These are phyloP conservation scores for Colletotrichum siamense DNA, from an alignment of 2,329 filamentous ascomycete species.

Conservation along the genomic window DNA sequence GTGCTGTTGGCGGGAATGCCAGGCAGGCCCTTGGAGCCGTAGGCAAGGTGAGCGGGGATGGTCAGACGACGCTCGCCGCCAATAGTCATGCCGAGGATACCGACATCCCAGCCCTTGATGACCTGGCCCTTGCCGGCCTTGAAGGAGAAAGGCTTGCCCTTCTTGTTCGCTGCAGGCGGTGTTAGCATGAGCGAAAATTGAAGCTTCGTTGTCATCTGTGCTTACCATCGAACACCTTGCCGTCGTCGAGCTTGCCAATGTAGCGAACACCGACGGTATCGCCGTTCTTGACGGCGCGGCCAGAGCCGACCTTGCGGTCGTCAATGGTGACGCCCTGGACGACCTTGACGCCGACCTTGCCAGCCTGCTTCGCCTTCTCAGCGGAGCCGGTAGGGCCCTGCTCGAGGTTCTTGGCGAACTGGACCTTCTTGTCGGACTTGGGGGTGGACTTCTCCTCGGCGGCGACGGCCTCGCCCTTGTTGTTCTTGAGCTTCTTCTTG, in stretches of 20 bases:
- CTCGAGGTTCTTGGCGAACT: conserved; percentile 99
- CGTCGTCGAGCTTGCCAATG: conserved; percentile 94
- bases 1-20: conserved; percentile 93
- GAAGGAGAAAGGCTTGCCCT: conserved; percentile 96
- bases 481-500: conserved; percentile 98
- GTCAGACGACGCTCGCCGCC: conserved; percentile 93
- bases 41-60: conserved; percentile 86
- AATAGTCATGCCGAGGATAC: conserved; percentile 88
- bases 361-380: conserved; percentile 43
- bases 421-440: conserved; percentile 90
- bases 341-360: conserved; percentile 69
- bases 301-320: conserved; percentile 90
- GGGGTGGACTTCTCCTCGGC: conserved; percentile 61
- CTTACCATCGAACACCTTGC: conserved; percentile 94
- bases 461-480: conserved; percentile 85
- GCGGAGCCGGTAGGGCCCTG: conserved; percentile 86
- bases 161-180: conserved; percentile 82
- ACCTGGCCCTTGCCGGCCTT: conserved; percentile 94
- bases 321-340: conserved; percentile 92
- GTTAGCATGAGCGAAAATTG: conserved; percentile 10
- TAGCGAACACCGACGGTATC: conserved; percentile 94
- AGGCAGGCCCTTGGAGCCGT: conserved; percentile 82
- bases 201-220: conserved; percentile 53
- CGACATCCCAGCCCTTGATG: conserved; percentile 99
- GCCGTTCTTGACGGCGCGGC: conserved; percentile 86